Evolutionary conservation across 1,284 basidiomycete species (phyloP).

Genomic region (Schizophyllum commune): DNA sequence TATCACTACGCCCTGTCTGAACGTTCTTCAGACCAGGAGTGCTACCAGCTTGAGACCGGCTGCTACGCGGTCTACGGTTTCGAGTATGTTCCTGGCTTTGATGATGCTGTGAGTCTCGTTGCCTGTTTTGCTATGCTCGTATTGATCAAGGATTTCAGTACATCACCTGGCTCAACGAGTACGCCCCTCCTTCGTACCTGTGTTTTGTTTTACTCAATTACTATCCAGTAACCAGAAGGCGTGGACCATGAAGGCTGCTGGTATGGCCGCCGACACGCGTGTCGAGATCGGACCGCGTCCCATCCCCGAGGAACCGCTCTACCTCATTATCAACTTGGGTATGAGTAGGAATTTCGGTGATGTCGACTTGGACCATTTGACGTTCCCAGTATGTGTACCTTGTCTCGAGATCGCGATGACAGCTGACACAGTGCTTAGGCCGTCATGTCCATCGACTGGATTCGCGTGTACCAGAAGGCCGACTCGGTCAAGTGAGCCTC

Average conservation of each 20-base stretch:
- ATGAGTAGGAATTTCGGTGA: not conserved
- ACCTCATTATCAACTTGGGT: constrained; percentile 60
- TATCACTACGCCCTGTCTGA: not conserved
- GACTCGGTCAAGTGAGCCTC: constrained; percentile 58
- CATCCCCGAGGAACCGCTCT: constrained; percentile 54
- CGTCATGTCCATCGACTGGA: constrained; percentile 57
- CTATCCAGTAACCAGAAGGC: constrained; percentile 26
- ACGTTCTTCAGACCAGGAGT: constrained; percentile 10
- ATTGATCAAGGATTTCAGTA: constrained; percentile 41
- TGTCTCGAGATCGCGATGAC: not conserved
- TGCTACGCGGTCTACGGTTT: constrained; percentile 41
- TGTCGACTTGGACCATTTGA: constrained; percentile 41
- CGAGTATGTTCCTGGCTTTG: constrained; percentile 31
- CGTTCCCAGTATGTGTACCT: not conserved
- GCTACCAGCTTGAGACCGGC: constrained; percentile 31
- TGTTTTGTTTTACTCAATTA: not conserved
- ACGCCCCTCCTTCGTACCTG: not conserved
- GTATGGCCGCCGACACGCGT: constrained; percentile 40
- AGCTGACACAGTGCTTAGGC: constrained; percentile 26
- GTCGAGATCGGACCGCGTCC: constrained; percentile 48
- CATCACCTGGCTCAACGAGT: constrained; percentile 48
- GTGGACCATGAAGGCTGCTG: constrained; percentile 49
- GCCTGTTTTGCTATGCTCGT: not conserved
- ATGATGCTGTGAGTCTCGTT: constrained; percentile 13
- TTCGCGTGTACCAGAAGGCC: constrained; percentile 59